phyloP scores from a whole-genome alignment of 768 basidiomycete genomes.

The Mycena pura region DNA sequence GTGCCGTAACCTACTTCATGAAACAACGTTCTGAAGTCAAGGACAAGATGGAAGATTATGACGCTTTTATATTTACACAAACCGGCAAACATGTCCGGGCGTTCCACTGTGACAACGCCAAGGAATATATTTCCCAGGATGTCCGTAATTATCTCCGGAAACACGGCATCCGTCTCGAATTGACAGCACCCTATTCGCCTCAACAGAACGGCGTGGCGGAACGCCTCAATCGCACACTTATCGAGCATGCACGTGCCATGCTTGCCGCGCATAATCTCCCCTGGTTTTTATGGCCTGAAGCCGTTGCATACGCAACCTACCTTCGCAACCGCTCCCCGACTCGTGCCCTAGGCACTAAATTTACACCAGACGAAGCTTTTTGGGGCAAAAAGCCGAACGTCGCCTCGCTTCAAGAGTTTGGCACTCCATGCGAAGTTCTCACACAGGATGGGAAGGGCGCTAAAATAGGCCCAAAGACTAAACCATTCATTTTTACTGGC shows the following conservation, averaged over 20 bases:
- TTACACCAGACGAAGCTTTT: conserved; percentile 28
- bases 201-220: conserved; percentile 39
- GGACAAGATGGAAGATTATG: neutral
- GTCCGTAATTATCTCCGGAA: conserved; percentile 19
- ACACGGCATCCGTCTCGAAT: conserved; percentile 31
- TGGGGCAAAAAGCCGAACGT: conserved; percentile 25
- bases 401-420: no score
- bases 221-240: conserved; percentile 31
- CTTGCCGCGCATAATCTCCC: conserved; percentile 18
- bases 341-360: conserved; percentile 8
- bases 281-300: conserved; percentile 29
- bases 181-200: conserved; percentile 34
- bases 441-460: neutral
- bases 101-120: conserved; percentile 29
- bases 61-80: conserved; percentile 4
- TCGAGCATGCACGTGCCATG: conserved; percentile 31
- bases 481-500: conserved; percentile 17
- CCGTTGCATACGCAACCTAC: conserved; percentile 28
- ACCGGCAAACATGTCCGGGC: neutral
- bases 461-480: conserved; percentile 4
- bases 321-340: conserved; percentile 30
- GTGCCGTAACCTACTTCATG: conserved; percentile 4
- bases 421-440: no score
- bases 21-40: conserved; percentile 11
- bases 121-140: conserved; percentile 16